Percentiles rank a stretch among this genome's conserved stretches.
phyloP scores from a whole-genome alignment of 305 asterid species.

The Salvia sclarea region DNA sequence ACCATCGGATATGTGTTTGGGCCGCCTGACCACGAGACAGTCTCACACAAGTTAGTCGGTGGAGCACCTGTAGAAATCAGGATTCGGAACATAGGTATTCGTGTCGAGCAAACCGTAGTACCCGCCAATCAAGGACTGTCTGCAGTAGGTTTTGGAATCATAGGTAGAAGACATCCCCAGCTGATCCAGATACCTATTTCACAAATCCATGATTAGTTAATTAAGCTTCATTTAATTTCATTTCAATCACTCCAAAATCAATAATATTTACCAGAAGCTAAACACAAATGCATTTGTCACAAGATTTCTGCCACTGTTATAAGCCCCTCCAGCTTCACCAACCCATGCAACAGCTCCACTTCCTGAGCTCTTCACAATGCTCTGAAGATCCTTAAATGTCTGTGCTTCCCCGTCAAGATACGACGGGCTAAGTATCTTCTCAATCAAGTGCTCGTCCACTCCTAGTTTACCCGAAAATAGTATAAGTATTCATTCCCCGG shows the following conservation, averaged over 20 bases:
- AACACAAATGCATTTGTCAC: constrained; percentile 78
- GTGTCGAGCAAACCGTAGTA: constrained; percentile 85
- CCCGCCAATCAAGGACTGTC: constrained; percentile 87
- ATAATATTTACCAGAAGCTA: constrained; percentile 65
- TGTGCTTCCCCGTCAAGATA: constrained; percentile 66
- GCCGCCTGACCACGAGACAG: too few species aligned
- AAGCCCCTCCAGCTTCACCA: constrained; percentile 95
- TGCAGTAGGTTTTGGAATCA: constrained; percentile 77
- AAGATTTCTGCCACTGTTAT: constrained; percentile 69
- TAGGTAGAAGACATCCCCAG: constrained; percentile 77
- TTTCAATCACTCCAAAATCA: not conserved
- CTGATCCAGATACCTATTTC: constrained; percentile 83
- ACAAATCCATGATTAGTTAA: constrained; percentile 2
- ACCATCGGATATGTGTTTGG: too few species aligned
- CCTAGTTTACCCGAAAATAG: constrained; percentile 39
- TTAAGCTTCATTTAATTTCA: not conserved
- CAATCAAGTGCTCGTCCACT: constrained; percentile 60
- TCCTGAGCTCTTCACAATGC: constrained; percentile 44
- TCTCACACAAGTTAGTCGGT: not conserved
- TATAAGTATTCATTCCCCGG: not conserved
- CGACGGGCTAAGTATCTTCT: constrained; percentile 74
- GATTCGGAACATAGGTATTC: constrained; percentile 65
- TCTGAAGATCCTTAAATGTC: constrained; percentile 55
- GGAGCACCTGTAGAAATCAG: constrained; percentile 83
- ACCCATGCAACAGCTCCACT: constrained; percentile 72